These are phyloP conservation scores for Musa beccarii DNA, from an alignment of 176 grass and related monocot species.

Conservation along the genomic window DNA sequence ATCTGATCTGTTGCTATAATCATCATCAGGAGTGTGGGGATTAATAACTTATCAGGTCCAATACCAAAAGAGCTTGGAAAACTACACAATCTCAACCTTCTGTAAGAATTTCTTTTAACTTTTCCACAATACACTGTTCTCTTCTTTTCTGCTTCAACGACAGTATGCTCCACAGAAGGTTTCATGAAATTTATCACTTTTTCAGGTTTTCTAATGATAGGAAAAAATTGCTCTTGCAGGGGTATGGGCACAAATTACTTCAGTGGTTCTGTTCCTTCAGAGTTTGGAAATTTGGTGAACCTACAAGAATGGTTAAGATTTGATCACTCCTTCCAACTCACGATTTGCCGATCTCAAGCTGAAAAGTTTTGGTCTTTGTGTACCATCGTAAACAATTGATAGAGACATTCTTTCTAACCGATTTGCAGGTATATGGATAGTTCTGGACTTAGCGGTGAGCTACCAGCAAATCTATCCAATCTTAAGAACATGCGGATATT, in stretches of 20 bases:
- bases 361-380: not conserved
- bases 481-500: constrained; percentile 36
- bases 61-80: constrained; percentile 77
- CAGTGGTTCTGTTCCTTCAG: constrained; percentile 52
- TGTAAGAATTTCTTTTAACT: constrained; percentile 36
- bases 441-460: constrained; percentile 46
- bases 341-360: not conserved
- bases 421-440: constrained; percentile 61
- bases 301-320: constrained; percentile 45
- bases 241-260: constrained; percentile 49
- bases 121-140: not conserved
- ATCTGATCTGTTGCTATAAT: constrained; percentile 19
- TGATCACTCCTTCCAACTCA: not conserved
- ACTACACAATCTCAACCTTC: constrained; percentile 29
- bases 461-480: constrained; percentile 47
- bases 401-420: not conserved
- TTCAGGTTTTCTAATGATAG: not conserved
- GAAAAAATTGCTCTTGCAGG: constrained; percentile 29
- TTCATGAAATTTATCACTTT: not conserved
- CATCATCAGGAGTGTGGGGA: constrained; percentile 36
- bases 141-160: not conserved
- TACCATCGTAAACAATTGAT: not conserved
- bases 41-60: constrained; percentile 76
- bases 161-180: not conserved
- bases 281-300: constrained; percentile 47